Base-by-base conservation (phyloP, 495 filamentous ascomycete genomes). In the Terfezia claveryi region DNA sequence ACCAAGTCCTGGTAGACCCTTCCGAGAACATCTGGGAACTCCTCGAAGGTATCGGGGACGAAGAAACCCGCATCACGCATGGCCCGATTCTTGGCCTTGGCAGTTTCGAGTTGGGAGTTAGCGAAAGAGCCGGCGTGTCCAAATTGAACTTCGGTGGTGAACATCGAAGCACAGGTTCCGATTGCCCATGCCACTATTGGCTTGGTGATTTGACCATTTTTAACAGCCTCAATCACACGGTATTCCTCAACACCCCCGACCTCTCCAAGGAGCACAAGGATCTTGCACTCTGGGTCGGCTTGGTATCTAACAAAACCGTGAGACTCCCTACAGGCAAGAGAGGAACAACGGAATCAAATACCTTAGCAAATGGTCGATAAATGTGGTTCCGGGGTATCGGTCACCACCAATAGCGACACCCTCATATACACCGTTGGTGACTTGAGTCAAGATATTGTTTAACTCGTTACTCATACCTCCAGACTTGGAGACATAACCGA, bases 401-500 rank as follows among this genome's bases (percentile, higher is more conserved):
- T 98, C 91, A 80, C 91, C 91, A 73, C 91, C 91, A 72, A 98
- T 98, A 61, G 91, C 91, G 64, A 98, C 82, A 79, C 91, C 91
- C 77, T 98, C 91, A 69, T 92, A 91, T 44, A 98, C 92, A 76
- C 91, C 91, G 68, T 98, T 87, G 59, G 91, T 94, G 66, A 73
- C 89, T 67, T 93, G 81, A 54, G 87, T 79, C 65, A 98, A 81
- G 72, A 98, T 96, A 80, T 98, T 98, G 81, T 98, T 98, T 67
- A 98, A 72, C 77, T 98, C 91, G 76, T 98, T 98, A 67, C 88
- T 95, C 91, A 98, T 98, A 77, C 91, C 91, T 66, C 91, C 91
- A 50, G 91, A 98, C 77, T 98, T 98, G 76, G 92, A 96, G 69
- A 98, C 91, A 69, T 98, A 98, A 64, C 84, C 91, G 59, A 98